These are phyloP conservation scores for Oidium heveae DNA, from an alignment of 2,329 filamentous ascomycete species.

Conservation along the genomic window DNA sequence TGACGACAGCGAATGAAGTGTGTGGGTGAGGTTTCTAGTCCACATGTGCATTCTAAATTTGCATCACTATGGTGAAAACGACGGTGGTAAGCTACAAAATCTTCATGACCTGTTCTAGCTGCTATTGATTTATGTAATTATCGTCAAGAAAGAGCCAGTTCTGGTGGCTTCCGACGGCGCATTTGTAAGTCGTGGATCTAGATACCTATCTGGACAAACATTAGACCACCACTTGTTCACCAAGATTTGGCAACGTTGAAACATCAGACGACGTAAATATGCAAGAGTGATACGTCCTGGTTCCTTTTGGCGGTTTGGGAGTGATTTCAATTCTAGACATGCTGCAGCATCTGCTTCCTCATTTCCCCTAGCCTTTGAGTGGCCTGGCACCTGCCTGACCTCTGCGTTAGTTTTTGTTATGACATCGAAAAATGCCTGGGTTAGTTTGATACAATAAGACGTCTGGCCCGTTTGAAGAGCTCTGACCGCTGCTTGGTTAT, in stretches of 20 bases:
- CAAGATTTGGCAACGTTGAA: conserved; percentile 19
- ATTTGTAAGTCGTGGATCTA: not conserved
- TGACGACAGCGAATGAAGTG: not conserved
- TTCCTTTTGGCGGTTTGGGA: too few species aligned
- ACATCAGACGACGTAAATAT: conserved; percentile 68
- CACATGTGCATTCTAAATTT: not conserved
- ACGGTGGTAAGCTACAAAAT: not conserved
- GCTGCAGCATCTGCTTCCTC: too few species aligned
- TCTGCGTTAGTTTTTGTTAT: too few species aligned
- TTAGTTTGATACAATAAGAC: too few species aligned
- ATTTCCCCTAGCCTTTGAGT: too few species aligned
- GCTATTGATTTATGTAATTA: not conserved
- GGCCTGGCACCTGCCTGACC: too few species aligned
- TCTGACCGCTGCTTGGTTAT: too few species aligned
- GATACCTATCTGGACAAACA: not conserved
- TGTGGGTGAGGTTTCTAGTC: not conserved
- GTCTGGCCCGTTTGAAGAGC: too few species aligned
- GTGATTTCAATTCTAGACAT: too few species aligned
- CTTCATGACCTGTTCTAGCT: not conserved
- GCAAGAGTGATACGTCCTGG: too few species aligned
- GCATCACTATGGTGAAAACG: not conserved
- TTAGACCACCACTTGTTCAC: not conserved
- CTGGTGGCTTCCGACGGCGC: not conserved
- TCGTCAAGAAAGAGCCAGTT: not conserved
- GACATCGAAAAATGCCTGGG: too few species aligned